These are phyloP conservation scores for Chimonanthus salicifolius DNA, from an alignment of 164 flowering plant genomes.

Conservation along the genomic window DNA sequence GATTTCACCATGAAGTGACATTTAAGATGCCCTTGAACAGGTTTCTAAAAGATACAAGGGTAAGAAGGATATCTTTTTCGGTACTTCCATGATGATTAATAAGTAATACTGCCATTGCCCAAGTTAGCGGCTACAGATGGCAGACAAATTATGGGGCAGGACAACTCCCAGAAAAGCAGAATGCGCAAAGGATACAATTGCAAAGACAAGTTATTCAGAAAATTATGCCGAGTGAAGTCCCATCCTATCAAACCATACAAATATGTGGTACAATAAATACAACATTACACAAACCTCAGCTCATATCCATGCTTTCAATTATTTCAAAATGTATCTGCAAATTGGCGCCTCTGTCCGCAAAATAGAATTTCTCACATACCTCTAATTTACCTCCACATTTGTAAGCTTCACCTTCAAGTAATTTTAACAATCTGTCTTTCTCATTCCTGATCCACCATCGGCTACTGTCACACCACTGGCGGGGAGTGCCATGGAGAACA, in stretches of 20 bases:
- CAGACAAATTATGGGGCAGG: too few relatives aligned
- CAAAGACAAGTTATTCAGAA: too few relatives aligned
- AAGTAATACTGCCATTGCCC: too few relatives aligned
- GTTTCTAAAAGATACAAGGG: too few relatives aligned
- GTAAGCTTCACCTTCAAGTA: conserved; percentile 43
- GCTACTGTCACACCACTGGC: conserved; percentile 72
- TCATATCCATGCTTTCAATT: conserved; percentile 62
- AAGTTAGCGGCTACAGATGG: too few relatives aligned
- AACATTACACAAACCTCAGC: conserved; percentile 12
- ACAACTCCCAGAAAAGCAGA: too few relatives aligned
- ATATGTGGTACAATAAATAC: not conserved
- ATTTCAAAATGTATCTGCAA: conserved; percentile 92
- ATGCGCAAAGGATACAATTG: too few relatives aligned
- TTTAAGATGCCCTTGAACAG: too few relatives aligned
- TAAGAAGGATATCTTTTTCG: too few relatives aligned
- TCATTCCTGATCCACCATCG: conserved; percentile 60
- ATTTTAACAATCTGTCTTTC: conserved; percentile 43
- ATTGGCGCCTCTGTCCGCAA: conserved; percentile 44
- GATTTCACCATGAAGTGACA: too few relatives aligned
- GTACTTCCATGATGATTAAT: too few relatives aligned
- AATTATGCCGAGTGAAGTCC: too few relatives aligned
- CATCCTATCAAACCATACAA: not conserved
- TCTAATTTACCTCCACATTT: conserved; percentile 44
- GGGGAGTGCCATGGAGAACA: conserved; percentile 78
- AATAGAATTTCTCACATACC: conserved; percentile 63